Conservation (phyloP, 768 basidiomycete genomes). For the Suillus ampliporus region DNA sequence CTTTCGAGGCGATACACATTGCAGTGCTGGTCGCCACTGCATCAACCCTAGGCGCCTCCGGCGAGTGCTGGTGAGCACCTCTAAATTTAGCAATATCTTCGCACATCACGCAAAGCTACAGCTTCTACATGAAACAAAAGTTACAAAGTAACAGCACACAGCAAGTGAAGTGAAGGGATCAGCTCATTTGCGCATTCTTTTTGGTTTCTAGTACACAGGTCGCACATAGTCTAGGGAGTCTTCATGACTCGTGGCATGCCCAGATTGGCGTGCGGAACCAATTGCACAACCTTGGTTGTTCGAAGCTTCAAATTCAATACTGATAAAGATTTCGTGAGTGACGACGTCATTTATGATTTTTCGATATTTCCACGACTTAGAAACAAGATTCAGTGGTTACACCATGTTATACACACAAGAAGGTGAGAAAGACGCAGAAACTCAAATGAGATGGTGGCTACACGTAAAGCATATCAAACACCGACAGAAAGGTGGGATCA, state of each 20-base stretch:
- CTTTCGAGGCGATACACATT: slow-evolving; percentile 1
- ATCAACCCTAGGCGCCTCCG: no score
- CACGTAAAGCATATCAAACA: slow-evolving; percentile 10
- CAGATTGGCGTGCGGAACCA: not conserved
- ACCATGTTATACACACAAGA: not conserved
- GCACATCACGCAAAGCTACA: not conserved
- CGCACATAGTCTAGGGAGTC: no score
- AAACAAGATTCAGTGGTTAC: not conserved
- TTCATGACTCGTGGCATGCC: not conserved
- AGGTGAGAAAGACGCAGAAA: not conserved
- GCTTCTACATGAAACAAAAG: not conserved
- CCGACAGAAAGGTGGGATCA: not conserved
- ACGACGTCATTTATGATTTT: slow-evolving; percentile 2
- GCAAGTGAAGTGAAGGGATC: not conserved
- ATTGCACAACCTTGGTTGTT: not conserved
- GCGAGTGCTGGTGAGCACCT: not conserved
- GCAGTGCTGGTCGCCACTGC: not conserved
- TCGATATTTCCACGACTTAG: not conserved
- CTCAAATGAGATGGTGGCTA: not conserved
- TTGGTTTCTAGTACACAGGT: not conserved
- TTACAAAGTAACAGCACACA: not conserved
- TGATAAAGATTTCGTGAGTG: not conserved
- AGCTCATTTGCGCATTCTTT: not conserved
- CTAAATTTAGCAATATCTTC: slow-evolving; percentile 1
- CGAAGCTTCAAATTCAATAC: not conserved